Percentiles rank a stretch among this genome's conserved stretches.
phyloP scores from a whole-genome alignment of 2,329 filamentous ascomycete genomes.

The Exophiala mesophila region DNA sequence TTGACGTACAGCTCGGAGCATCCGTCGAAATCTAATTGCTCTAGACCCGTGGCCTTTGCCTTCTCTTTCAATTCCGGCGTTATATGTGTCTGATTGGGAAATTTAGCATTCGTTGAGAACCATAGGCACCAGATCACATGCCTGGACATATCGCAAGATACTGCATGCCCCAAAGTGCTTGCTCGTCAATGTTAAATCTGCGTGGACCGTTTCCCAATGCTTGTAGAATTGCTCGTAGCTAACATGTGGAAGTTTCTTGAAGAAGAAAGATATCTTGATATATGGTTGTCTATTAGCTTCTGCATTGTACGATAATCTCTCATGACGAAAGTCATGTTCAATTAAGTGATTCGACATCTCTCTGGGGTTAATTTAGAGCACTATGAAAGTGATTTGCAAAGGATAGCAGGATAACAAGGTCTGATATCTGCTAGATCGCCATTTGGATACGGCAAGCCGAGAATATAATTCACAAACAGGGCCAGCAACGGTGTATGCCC shows the following conservation, averaged over 20 bases:
- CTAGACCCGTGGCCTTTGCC: not conserved
- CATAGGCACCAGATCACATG: not conserved
- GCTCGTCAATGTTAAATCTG: conserved; percentile 2
- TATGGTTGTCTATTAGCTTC: conserved; percentile 6
- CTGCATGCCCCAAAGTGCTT: conserved; percentile 4
- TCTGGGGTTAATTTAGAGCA: too few relatives aligned
- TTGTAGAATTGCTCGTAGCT: conserved; percentile 4
- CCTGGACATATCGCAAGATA: not conserved
- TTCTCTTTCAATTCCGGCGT: conserved; percentile 1
- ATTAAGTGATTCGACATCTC: too few relatives aligned
- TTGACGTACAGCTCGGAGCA: conserved; percentile 3
- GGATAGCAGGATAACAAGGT: too few relatives aligned
- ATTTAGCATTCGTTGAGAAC: not conserved
- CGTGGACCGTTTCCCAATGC: conserved; percentile 9
- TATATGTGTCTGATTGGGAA: not conserved
- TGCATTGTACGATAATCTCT: not conserved
- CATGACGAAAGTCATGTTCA: conserved; percentile 4
- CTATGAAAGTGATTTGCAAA: too few relatives aligned
- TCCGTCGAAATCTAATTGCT: conserved; percentile 7
- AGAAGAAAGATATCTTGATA: conserved; percentile 7
- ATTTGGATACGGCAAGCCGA: too few relatives aligned
- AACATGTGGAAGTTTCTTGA: conserved; percentile 5
- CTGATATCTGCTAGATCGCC: too few relatives aligned
- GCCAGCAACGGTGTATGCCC: too few relatives aligned
- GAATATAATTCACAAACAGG: too few relatives aligned